Evolutionary conservation across 371 early-diverging fungal genomes (phyloP).

Genomic region (Mucor mucedo): DNA sequence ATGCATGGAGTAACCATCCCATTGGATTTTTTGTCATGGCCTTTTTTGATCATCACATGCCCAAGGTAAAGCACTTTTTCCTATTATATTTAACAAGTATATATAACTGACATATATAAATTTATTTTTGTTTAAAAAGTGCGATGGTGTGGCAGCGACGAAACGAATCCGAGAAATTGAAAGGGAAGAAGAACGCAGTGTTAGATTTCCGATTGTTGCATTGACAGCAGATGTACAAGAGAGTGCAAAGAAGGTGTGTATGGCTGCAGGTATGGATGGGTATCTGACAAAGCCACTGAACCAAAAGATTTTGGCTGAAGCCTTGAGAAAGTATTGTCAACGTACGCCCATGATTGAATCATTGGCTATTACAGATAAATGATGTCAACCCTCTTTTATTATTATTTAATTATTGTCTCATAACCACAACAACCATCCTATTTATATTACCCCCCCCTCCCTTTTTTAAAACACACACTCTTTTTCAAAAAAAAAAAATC

Average conservation of each 20-base stretch:
- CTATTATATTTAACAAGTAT: neutral
- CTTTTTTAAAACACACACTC: too few species aligned
- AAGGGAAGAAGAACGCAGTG: constrained; percentile 12
- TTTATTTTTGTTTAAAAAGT: constrained; percentile 18
- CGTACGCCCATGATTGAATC: neutral
- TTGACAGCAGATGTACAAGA: constrained; percentile 57
- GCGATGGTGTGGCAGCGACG: constrained; percentile 57
- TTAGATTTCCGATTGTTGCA: constrained; percentile 38
- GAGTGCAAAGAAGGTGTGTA: constrained; percentile 50
- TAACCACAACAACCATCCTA: too few species aligned
- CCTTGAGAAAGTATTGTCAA: constrained; percentile 33
- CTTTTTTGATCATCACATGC: constrained; percentile 59
- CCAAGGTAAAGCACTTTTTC: constrained; percentile 32
- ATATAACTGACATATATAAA: neutral
- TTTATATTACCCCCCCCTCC: too few species aligned
- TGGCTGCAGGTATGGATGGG: constrained; percentile 56
- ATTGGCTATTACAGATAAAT: constrained; percentile 7
- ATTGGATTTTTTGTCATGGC: constrained; percentile 40
- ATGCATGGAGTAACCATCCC: constrained; percentile 40
- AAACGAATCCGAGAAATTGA: constrained; percentile 45
- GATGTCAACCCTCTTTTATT: neutral
- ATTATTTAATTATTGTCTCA: neutral
- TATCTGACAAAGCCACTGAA: constrained; percentile 53
- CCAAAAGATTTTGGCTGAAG: constrained; percentile 36
- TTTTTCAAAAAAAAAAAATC: too few species aligned